Evolutionary conservation across 129 eudicot species (phyloP), one percentile per base, ranked within the genome.

Genomic region (Saposhnikovia divaricata): DNA sequence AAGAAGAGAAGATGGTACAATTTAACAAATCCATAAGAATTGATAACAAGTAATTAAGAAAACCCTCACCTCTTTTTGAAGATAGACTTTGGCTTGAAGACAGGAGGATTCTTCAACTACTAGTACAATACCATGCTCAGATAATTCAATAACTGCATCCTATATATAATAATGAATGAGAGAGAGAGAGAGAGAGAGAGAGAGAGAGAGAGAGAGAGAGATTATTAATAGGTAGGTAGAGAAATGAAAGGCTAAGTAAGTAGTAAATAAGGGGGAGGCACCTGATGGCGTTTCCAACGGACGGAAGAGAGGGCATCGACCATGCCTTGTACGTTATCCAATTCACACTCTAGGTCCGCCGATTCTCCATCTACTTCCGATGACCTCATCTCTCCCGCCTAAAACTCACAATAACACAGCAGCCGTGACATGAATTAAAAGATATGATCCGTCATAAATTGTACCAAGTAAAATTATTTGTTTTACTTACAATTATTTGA

Each of bases 251-350:
- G 82, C 85, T 84, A 75, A 53, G 9, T 4, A 53, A 69, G 19
- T 0, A 69, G 19, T 0, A 3, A 0, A 8, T 1, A 1, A 8
- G 34, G 16, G 14, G 5, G 6, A 42, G 27, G 37, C n/a, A 95
- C 99, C 91, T 95, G 99, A 57, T 85, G 89, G 79, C 97, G 97
- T 78, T 92, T 95, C 99, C 99, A 95, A 66, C 99, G 91, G 70
- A 90, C 99, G 68, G 97, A 87, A 80, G 94, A 85, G 82, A 92
- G 94, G 23, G 97, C 96, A 42, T 95, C 99, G 57, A 95, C 99
- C 65, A 92, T 79, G 83, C 99, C 99, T 87, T 92, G 99, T 65
- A 95, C 97, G 85, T 87, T 92, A 82, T 95, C 99, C 45, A 95
- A 84, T 77, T 90, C 86, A 55, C 97, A 89, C 2, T 92, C 90